These are phyloP conservation scores for Penicillium vulpinum DNA, from an alignment of 2,329 filamentous ascomycete species.

Conservation along the genomic window DNA sequence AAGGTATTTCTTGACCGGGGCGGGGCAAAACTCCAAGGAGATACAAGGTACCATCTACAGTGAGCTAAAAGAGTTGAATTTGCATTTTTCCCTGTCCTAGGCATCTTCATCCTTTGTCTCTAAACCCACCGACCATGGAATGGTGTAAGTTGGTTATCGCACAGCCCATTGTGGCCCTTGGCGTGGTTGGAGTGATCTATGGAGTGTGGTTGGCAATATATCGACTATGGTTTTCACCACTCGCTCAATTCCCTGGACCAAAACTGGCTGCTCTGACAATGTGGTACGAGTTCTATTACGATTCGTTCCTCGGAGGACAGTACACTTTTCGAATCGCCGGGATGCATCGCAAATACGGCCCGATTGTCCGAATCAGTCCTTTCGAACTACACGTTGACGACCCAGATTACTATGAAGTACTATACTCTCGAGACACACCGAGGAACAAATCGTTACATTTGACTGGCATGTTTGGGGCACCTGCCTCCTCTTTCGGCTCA, in stretches of 20 bases:
- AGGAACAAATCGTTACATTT: conserved; percentile 34
- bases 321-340: conserved; percentile 25
- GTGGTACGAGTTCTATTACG: conserved; percentile 29
- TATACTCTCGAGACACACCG: conserved; percentile 29
- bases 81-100: not conserved
- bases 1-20: not conserved
- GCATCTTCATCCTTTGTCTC: not conserved
- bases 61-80: not conserved
- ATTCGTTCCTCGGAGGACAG: conserved; percentile 17
- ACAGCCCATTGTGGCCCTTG: conserved; percentile 5
- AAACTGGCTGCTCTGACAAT: conserved; percentile 25
- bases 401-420: conserved; percentile 20
- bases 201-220: conserved; percentile 8
- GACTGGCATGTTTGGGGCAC: conserved; percentile 30
- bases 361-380: conserved; percentile 24
- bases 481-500: conserved; percentile 34
- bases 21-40: not conserved
- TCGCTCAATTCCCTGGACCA: conserved; percentile 26
- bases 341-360: conserved; percentile 27
- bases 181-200: not conserved
- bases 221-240: conserved; percentile 22
- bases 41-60: not conserved
- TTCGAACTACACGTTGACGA: conserved; percentile 37
- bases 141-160: conserved; percentile 2
- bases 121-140: not conserved